Evolutionary conservation across 1,284 basidiomycete genomes (phyloP).

Genomic region (Puccinia triticina): DNA sequence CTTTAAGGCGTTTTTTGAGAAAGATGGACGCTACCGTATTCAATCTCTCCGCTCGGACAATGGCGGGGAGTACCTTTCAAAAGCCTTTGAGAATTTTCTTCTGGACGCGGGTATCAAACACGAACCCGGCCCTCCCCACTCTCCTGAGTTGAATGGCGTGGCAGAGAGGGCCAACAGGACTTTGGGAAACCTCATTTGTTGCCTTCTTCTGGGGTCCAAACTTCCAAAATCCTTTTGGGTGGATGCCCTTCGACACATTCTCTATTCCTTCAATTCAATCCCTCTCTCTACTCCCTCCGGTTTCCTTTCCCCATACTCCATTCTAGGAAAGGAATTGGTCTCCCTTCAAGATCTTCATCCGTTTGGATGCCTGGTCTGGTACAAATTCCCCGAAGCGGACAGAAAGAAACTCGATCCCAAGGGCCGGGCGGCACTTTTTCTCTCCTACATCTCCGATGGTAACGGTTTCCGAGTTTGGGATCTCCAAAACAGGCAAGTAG

Average conservation of each 20-base stretch:
- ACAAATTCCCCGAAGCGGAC: background rate
- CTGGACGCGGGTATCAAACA: slow-evolving; percentile 35
- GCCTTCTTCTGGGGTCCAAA: no score
- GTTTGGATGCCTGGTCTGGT: background rate
- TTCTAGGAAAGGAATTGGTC: no score
- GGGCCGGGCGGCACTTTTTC: background rate
- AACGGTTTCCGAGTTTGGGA: background rate
- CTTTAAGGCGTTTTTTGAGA: slow-evolving; percentile 22
- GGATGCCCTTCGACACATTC: no score
- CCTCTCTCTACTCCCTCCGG: no score
- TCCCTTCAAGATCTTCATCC: background rate
- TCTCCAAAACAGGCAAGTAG: background rate
- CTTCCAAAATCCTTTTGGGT: no score
- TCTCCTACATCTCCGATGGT: background rate
- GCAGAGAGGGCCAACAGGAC: slow-evolving; percentile 5
- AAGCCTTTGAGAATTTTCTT: slow-evolving; percentile 14
- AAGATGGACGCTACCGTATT: slow-evolving; percentile 30
- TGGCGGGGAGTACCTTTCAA: slow-evolving; percentile 49
- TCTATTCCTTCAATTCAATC: no score
- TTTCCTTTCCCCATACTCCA: no score
- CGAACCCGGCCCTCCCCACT: slow-evolving; percentile 36
- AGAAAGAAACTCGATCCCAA: background rate
- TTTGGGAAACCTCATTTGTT: background rate
- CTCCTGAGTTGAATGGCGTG: slow-evolving; percentile 49
- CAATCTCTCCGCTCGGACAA: slow-evolving; percentile 47